phyloP scores from a whole-genome alignment of 805 yeast genomes.

The Metschnikowia amazonensis region DNA sequence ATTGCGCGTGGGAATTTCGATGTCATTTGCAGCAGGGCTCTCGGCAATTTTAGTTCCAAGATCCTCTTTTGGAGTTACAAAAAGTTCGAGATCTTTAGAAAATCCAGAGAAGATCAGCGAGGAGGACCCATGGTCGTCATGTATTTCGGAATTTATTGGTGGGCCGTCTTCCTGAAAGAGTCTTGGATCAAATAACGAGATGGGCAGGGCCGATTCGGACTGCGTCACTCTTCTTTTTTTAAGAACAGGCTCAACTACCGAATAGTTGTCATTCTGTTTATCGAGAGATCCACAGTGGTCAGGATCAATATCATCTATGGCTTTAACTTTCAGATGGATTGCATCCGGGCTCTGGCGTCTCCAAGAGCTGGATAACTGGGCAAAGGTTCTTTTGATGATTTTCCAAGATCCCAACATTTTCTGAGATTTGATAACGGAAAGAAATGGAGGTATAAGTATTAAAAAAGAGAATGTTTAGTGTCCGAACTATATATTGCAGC shows the following conservation, averaged over 20 bases:
- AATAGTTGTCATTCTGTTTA: neutral
- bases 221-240: neutral
- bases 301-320: neutral
- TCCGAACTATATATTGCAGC: neutral
- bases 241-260: neutral
- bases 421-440: neutral
- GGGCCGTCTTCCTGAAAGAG: neutral
- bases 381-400: conserved; percentile 11
- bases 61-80: neutral
- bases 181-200: neutral
- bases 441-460: neutral
- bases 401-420: conserved; percentile 10
- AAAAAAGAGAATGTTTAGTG: neutral
- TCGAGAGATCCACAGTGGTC: neutral
- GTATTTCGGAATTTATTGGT: neutral
- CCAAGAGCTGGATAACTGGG: conserved; percentile 7
- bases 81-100: neutral
- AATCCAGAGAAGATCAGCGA: conserved; percentile 2
- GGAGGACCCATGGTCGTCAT: neutral
- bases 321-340: neutral
- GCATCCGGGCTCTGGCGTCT: neutral
- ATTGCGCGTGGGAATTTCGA: conserved; percentile 2
- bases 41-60: neutral
- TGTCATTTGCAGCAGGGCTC: neutral
- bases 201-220: neutral